phyloP scores from a whole-genome alignment of 352 stramenopile genomes.

The Globisporangium megalacanthum region DNA sequence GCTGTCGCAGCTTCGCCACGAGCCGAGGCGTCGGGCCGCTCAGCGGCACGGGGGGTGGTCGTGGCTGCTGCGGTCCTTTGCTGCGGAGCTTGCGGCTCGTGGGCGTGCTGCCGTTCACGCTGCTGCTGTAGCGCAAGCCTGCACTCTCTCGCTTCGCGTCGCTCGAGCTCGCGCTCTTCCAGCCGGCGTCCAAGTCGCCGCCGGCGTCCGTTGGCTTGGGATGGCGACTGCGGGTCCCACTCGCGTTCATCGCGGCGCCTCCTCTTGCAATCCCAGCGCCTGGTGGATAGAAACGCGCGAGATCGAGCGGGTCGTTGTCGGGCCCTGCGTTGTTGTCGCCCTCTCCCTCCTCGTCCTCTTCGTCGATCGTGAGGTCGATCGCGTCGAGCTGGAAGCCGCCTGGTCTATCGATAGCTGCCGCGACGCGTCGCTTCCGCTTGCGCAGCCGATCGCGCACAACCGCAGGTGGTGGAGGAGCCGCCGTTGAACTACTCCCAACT shows the following conservation, averaged over 20 bases:
- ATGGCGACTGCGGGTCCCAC: not conserved
- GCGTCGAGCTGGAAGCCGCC: conserved; percentile 12
- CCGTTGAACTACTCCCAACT: not conserved
- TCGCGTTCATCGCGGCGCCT: not conserved
- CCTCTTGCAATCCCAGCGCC: not conserved
- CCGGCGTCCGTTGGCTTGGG: conserved; percentile 7
- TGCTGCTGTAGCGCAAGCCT: conserved; percentile 13
- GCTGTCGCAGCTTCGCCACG: conserved; percentile 27
- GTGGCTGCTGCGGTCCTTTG: conserved; percentile 1
- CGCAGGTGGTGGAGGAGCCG: not conserved
- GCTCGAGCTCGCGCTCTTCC: conserved; percentile 13
- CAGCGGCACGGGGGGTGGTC: conserved; percentile 2
- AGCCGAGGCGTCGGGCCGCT: conserved; percentile 10
- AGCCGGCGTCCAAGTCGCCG: not conserved
- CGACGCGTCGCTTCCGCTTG: conserved; percentile 39
- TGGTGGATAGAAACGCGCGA: too few species aligned
- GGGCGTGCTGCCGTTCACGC: conserved; percentile 16
- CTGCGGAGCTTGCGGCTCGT: not conserved
- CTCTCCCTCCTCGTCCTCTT: conserved; percentile 9
- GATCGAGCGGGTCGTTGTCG: not conserved
- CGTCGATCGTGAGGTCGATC: conserved; percentile 17
- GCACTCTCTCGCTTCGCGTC: conserved; percentile 7
- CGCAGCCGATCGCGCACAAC: conserved; percentile 12
- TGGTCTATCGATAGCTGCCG: conserved; percentile 25
- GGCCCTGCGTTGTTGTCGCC: conserved; percentile 2